These are phyloP conservation scores for Durusdinium trenchii DNA, from an alignment of 73 alveolate genomes.

Conservation along the genomic window DNA sequence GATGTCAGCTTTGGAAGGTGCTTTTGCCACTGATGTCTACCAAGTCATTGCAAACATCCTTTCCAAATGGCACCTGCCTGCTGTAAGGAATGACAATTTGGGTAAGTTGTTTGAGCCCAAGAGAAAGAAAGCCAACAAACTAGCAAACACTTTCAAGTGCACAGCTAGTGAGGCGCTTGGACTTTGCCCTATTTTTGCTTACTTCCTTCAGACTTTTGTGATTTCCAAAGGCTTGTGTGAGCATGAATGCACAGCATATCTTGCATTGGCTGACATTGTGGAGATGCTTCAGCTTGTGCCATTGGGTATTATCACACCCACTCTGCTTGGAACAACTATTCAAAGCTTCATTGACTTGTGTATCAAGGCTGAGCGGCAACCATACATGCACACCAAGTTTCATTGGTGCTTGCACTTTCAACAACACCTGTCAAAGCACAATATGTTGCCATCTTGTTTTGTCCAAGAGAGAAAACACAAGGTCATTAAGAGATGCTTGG, in stretches of 20 bases:
- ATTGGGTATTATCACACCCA: neutral
- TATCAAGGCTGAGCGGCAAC: neutral
- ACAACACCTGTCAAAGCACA: neutral
- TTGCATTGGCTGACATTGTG: neutral
- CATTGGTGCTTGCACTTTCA: constrained; percentile 11
- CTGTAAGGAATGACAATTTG: neutral
- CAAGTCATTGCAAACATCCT: neutral
- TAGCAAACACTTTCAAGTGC: neutral
- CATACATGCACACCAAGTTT: constrained; percentile 35
- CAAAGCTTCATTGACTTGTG: neutral
- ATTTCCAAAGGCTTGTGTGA: neutral
- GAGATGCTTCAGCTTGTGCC: neutral
- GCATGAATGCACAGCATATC: neutral
- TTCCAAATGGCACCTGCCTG: neutral
- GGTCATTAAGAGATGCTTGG: neutral
- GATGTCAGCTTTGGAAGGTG: neutral
- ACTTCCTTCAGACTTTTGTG: too few relatives aligned
- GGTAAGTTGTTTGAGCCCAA: neutral
- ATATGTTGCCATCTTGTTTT: constrained; percentile 5
- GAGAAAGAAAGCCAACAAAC: neutral
- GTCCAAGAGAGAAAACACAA: constrained; percentile 51
- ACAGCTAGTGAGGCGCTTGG: constrained; percentile 3
- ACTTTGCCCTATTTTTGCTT: neutral
- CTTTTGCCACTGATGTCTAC: neutral
- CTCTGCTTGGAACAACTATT: neutral